Evolutionary conservation across 495 filamentous ascomycete genomes (phyloP).

Genomic region (Filosporella fistucella): DNA sequence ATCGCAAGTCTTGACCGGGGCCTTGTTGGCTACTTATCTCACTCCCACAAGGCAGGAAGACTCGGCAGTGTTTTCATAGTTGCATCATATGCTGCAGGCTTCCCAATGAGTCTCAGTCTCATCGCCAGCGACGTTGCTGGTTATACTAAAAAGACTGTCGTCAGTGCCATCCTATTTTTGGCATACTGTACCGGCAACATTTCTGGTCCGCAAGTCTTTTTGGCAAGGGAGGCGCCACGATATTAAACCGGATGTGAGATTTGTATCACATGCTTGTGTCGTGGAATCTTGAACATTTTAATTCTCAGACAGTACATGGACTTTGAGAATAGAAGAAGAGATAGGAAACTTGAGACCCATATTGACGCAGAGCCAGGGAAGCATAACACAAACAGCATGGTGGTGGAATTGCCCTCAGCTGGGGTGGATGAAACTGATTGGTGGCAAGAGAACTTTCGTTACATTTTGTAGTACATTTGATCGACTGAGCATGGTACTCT

Average conservation of each 20-base stretch:
- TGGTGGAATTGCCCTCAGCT: slow-evolving; percentile 2
- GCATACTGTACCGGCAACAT: slow-evolving; percentile 58
- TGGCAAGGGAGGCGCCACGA: slow-evolving; percentile 32
- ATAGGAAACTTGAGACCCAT: slow-evolving; percentile 1
- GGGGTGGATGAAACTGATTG: slow-evolving; percentile 12
- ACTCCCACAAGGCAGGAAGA: slow-evolving; percentile 32
- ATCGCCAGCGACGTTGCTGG: slow-evolving; percentile 57
- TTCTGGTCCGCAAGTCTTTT: slow-evolving; percentile 32
- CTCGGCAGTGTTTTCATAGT: slow-evolving; percentile 3
- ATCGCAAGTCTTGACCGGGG: slow-evolving; percentile 49
- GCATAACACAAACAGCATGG: background rate
- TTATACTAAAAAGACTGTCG: slow-evolving; percentile 70
- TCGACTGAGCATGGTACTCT: too few relatives aligned
- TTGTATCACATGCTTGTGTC: slow-evolving; percentile 12
- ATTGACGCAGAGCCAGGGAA: slow-evolving; percentile 8
- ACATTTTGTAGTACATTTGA: slow-evolving; percentile 10
- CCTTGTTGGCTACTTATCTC: slow-evolving; percentile 58
- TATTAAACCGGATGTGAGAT: slow-evolving; percentile 34
- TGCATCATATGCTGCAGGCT: slow-evolving; percentile 4
- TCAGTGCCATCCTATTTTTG: slow-evolving; percentile 53
- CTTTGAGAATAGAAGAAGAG: slow-evolving; percentile 11
- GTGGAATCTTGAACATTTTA: slow-evolving; percentile 7
- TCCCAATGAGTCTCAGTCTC: slow-evolving; percentile 6
- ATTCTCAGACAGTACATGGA: slow-evolving; percentile 10
- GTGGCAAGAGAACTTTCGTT: slow-evolving; percentile 7